These are phyloP conservation scores for Dactylorhiza incarnata DNA, from an alignment of 106 monocot genomes.

Conservation along the genomic window DNA sequence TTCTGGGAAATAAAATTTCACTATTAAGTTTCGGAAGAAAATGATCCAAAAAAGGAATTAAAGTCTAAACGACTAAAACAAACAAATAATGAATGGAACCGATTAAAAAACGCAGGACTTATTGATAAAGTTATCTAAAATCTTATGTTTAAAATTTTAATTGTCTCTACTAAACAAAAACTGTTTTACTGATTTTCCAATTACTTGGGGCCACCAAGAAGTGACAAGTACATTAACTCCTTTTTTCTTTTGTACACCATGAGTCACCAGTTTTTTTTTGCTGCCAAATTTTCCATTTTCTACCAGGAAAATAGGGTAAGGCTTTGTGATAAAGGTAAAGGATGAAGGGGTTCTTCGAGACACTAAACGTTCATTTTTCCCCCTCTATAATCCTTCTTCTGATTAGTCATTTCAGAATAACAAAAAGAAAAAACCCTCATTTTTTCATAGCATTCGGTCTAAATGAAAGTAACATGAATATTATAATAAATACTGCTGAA, in stretches of 20 bases:
- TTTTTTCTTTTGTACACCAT: background rate
- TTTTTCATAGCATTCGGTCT: background rate
- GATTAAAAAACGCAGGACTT: background rate
- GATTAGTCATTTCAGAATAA: background rate
- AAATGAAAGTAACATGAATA: background rate
- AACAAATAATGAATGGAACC: background rate
- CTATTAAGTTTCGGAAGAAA: background rate
- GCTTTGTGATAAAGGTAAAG: background rate
- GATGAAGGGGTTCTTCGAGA: background rate
- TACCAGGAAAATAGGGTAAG: background rate
- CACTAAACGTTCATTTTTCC: background rate
- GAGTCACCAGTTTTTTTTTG: background rate
- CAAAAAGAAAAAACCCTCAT: background rate
- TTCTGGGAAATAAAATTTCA: slow-evolving; percentile 39
- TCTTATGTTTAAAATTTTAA: background rate
- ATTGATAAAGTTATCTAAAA: background rate
- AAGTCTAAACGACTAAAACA: background rate
- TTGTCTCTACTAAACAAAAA: background rate
- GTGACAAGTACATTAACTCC: background rate
- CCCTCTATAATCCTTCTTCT: background rate
- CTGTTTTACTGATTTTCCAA: background rate
- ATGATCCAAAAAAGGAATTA: background rate
- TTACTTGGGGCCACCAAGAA: background rate
- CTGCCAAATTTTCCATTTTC: background rate
- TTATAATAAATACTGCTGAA: background rate